Conservation (phyloP, 257 asterid species). For the Salvia rosmarinus region DNA sequence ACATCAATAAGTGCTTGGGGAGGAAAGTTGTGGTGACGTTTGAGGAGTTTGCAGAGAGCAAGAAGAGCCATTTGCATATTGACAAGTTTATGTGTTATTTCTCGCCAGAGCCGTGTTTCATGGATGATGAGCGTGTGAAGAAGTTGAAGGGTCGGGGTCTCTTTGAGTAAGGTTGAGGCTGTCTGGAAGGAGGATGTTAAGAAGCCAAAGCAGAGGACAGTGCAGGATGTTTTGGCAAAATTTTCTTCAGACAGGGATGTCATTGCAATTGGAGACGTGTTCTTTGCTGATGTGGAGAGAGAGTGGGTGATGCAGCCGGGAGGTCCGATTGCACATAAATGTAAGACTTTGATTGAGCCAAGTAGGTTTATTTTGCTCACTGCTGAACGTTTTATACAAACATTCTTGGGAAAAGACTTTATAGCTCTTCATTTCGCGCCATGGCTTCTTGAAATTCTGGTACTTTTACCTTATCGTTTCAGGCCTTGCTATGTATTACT, state of each 20-base stretch:
- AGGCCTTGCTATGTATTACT: conserved; percentile 1
- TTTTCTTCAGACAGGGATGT: conserved; percentile 74
- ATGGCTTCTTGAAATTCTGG: conserved; percentile 99
- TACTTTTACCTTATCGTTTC: conserved; percentile 35
- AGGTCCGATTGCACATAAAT: conserved; percentile 86
- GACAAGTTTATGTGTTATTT: conserved; percentile 84
- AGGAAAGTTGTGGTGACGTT: conserved; percentile 80
- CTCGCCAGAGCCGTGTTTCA: conserved; percentile 88
- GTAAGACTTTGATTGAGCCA: conserved; percentile 88
- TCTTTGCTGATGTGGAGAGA: conserved; percentile 89
- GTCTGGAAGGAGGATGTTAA: conserved; percentile 91
- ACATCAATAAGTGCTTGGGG: conserved; percentile 79
- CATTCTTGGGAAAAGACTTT: conserved; percentile 86
- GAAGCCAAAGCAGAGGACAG: conserved; percentile 67
- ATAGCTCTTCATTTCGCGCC: conserved; percentile 96
- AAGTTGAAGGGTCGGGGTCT: conserved; percentile 81
- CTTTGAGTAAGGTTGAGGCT: conserved; percentile 69
- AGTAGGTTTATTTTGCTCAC: conserved; percentile 86
- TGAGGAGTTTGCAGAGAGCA: conserved; percentile 73
- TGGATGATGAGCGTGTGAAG: conserved; percentile 85
- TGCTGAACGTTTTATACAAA: conserved; percentile 93
- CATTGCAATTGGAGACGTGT: conserved; percentile 91
- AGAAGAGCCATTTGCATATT: conserved; percentile 65
- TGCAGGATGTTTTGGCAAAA: conserved; percentile 65
- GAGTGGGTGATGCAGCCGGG: conserved; percentile 96